phyloP scores from a whole-genome alignment of 148 eudicot genomes.

The Rhododendron mucronatum region DNA sequence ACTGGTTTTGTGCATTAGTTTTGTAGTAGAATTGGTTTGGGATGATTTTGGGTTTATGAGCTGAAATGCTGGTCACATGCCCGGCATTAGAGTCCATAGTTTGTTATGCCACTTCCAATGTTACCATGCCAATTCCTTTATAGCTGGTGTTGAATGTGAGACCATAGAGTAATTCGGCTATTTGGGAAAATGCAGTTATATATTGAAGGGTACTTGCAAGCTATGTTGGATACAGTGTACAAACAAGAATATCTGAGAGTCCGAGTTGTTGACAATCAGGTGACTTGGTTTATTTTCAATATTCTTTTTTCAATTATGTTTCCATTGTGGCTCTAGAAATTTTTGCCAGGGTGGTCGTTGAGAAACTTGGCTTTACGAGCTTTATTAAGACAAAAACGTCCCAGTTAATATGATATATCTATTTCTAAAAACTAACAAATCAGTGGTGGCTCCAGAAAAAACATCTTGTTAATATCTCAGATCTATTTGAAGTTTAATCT shows the following conservation, averaged over 20 bases:
- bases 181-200: conserved; percentile 57
- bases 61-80: not conserved
- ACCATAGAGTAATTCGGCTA: not conserved
- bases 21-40: not conserved
- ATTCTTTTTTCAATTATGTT: not conserved
- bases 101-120: not conserved
- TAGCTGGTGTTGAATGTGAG: not conserved
- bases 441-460: not conserved
- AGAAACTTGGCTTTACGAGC: not conserved
- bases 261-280: conserved; percentile 92
- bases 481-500: not conserved
- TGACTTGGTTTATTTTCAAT: conserved; percentile 17
- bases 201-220: conserved; percentile 98
- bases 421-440: not conserved
- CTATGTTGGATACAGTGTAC: conserved; percentile 86
- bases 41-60: not conserved
- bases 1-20: not conserved
- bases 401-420: not conserved
- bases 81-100: not conserved
- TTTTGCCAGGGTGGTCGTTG: not conserved
- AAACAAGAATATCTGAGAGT: conserved; percentile 96
- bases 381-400: not conserved
- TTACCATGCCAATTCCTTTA: not conserved
- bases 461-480: not conserved
- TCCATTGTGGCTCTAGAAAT: not conserved